Evolutionary conservation across 768 basidiomycete species (phyloP).

Genomic region (Lentinula raphanica): DNA sequence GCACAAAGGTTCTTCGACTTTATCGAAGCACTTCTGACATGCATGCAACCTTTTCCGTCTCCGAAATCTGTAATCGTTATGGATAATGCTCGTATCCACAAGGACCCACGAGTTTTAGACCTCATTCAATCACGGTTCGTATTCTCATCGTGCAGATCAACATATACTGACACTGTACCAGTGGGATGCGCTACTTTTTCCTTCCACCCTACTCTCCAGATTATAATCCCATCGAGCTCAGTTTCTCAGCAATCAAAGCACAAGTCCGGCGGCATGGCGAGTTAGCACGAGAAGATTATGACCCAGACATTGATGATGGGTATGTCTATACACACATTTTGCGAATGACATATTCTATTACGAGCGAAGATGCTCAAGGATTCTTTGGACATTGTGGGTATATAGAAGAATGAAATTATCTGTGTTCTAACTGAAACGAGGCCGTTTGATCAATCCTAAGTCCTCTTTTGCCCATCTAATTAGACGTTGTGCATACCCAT

Average conservation of each 20-base stretch:
- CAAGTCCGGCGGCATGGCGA: slow-evolving; percentile 11
- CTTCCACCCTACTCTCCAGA: slow-evolving; percentile 25
- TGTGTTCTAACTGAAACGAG: too few species aligned
- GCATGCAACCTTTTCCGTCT: slow-evolving; percentile 25
- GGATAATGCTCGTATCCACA: slow-evolving; percentile 32
- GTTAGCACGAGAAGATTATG: background rate
- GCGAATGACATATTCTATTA: slow-evolving; percentile 2
- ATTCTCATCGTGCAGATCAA: too few species aligned
- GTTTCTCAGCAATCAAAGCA: slow-evolving; percentile 16
- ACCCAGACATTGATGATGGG: background rate
- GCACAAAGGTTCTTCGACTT: slow-evolving; percentile 17
- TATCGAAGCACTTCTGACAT: slow-evolving; percentile 19
- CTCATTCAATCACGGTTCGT: slow-evolving; percentile 21
- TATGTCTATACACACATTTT: slow-evolving; percentile 9
- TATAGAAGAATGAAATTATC: too few species aligned
- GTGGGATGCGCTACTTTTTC: slow-evolving; percentile 10
- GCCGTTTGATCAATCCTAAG: too few species aligned
- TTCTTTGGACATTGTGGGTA: slow-evolving; percentile 11
- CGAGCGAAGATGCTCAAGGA: background rate
- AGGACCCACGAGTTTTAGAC: slow-evolving; percentile 17
- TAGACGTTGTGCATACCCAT: too few species aligned
- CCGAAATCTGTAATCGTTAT: slow-evolving; percentile 28
- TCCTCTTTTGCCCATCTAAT: background rate
- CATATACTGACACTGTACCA: too few species aligned
- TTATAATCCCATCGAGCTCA: slow-evolving; percentile 22